Evolutionary conservation across 1,284 basidiomycete genomes (phyloP).

Genomic region (Moesziomyces globuligerus): DNA sequence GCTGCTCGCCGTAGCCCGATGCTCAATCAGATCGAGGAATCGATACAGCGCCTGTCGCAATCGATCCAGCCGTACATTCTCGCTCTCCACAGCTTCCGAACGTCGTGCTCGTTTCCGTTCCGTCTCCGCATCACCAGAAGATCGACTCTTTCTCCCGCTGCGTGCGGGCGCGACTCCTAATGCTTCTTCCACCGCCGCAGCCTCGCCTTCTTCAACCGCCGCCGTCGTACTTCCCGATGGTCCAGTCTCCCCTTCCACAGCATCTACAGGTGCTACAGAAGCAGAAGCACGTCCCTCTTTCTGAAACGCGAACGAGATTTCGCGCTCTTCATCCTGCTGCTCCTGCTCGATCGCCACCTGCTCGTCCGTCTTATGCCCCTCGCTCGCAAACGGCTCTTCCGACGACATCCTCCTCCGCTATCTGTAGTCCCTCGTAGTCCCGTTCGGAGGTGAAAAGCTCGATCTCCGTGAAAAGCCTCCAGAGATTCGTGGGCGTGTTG

Average conservation of each 20-base stretch:
- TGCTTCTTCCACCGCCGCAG: conserved; percentile 1
- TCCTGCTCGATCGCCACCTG: conserved; percentile 38
- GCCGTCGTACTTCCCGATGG: background rate
- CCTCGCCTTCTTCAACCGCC: conserved; percentile 6
- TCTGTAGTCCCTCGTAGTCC: no score
- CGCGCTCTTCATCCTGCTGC: conserved; percentile 35
- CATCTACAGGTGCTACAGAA: background rate
- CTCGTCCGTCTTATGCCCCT: conserved; percentile 31
- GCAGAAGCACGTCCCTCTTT: conserved; percentile 13
- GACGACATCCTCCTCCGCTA: conserved; percentile 33
- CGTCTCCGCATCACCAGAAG: conserved; percentile 7
- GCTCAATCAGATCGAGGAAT: conserved; percentile 56
- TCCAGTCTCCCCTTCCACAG: background rate
- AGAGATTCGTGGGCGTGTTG: no score
- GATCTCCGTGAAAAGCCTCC: no score
- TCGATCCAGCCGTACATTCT: conserved; percentile 46
- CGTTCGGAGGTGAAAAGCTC: no score
- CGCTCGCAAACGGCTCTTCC: conserved; percentile 19
- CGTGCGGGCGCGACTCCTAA: background rate
- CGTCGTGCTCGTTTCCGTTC: conserved; percentile 21
- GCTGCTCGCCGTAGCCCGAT: conserved; percentile 46
- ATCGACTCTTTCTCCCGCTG: conserved; percentile 14
- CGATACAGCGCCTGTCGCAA: conserved; percentile 53
- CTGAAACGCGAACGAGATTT: conserved; percentile 29
- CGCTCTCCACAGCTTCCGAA: conserved; percentile 3